These are phyloP conservation scores for Zygnema circumcarinatum DNA, from an alignment of 139 green algal species.

Conservation along the genomic window DNA sequence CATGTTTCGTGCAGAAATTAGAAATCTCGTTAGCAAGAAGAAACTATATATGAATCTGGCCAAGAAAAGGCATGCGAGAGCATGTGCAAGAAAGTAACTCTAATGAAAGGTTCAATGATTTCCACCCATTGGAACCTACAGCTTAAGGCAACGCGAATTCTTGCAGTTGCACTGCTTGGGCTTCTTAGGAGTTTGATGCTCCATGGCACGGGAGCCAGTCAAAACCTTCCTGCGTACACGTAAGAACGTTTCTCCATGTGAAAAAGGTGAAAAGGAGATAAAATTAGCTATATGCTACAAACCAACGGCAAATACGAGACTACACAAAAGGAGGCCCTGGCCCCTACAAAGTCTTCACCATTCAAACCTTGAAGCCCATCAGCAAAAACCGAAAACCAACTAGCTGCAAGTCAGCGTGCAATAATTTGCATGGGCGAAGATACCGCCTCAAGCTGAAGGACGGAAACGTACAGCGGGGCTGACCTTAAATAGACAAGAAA, in stretches of 20 bases:
- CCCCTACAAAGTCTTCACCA: background rate
- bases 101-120: background rate
- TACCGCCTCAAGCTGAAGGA: background rate
- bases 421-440: background rate
- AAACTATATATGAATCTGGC: background rate
- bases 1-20: background rate
- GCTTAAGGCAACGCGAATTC: conserved; percentile 89
- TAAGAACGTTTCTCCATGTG: background rate
- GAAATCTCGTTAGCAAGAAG: background rate
- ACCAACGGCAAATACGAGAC: conserved; percentile 2
- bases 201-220: background rate
- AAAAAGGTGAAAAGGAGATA: background rate
- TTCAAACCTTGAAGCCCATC: background rate
- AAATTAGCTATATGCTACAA: background rate
- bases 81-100: background rate
- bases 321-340: background rate
- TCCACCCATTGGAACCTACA: conserved; percentile 64
- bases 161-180: conserved; percentile 94
- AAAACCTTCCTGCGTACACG: background rate
- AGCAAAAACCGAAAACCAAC: background rate
- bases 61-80: background rate
- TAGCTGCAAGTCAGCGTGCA: background rate
- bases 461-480: background rate
- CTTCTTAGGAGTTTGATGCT: conserved; percentile 75
- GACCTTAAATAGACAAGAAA: background rate